Conservation (phyloP, 768 basidiomycete species). For the Leucogyrophana mollusca region DNA sequence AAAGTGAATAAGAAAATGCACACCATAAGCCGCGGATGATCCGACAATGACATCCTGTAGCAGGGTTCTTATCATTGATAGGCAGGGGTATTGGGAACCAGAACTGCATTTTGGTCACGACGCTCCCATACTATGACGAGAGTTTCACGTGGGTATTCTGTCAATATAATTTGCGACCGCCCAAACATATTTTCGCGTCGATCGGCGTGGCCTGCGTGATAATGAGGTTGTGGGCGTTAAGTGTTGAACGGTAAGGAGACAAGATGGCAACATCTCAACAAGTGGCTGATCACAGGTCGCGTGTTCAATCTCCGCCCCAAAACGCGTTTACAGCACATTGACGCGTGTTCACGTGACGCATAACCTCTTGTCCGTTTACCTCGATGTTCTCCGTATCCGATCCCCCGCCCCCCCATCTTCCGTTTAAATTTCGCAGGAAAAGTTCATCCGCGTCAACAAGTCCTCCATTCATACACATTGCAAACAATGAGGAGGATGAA, state of each 20-base stretch:
- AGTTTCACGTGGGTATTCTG: neutral
- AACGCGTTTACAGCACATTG: slow-evolving; percentile 28
- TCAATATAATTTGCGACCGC: no score
- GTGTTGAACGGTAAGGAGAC: slow-evolving; percentile 4
- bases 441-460: slow-evolving; percentile 17
- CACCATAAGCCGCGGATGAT: no score
- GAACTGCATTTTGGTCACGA: no score
- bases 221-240: neutral
- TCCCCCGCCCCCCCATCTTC: slow-evolving; percentile 12
- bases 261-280: slow-evolving; percentile 2
- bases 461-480: slow-evolving; percentile 1
- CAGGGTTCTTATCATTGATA: no score
- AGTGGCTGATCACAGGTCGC: neutral
- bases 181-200: no score
- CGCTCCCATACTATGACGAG: no score
- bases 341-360: slow-evolving; percentile 28
- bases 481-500: neutral
- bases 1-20: no score
- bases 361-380: slow-evolving; percentile 24
- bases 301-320: slow-evolving; percentile 29
- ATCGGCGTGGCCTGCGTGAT: no score
- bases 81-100: no score
- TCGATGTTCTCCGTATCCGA: slow-evolving; percentile 21
- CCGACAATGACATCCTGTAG: no score
- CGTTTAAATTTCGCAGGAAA: slow-evolving; percentile 22